These are phyloP conservation scores for Gilbertella persicaria DNA, from an alignment of 371 early-diverging fungal species.

Conservation along the genomic window DNA sequence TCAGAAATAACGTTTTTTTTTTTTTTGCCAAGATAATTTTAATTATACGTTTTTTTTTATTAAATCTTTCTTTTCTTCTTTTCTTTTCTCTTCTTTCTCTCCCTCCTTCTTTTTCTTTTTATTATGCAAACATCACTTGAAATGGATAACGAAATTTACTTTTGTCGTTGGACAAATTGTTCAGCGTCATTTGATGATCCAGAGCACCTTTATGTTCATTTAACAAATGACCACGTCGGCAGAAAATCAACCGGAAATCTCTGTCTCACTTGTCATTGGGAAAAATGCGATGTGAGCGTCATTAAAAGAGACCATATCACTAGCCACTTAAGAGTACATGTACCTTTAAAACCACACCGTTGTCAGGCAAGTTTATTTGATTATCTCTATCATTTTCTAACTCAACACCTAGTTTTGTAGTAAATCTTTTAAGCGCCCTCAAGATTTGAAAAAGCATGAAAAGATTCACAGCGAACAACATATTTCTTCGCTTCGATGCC, in stretches of 20 bases:
- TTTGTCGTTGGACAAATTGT: conserved; percentile 59
- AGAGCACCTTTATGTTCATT: conserved; percentile 81
- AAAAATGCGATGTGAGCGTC: conserved; percentile 71
- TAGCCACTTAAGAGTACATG: conserved; percentile 89
- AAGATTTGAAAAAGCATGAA: conserved; percentile 91
- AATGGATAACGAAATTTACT: conserved; percentile 16
- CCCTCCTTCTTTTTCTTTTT: background rate
- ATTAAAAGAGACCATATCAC: conserved; percentile 94
- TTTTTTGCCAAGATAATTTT: background rate
- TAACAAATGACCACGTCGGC: conserved; percentile 90
- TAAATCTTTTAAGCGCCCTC: conserved; percentile 87
- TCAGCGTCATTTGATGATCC: conserved; percentile 66
- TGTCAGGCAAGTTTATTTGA: conserved; percentile 57
- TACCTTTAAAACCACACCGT: conserved; percentile 86
- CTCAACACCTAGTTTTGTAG: conserved; percentile 55
- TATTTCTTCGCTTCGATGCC: conserved; percentile 17
- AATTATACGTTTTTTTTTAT: background rate
- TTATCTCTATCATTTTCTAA: background rate
- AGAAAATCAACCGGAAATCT: conserved; percentile 86
- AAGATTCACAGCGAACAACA: conserved; percentile 70
- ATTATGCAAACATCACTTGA: conserved; percentile 19
- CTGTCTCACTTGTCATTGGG: conserved; percentile 89
- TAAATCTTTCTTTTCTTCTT: background rate
- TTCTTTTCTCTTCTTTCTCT: background rate
- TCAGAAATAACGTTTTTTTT: background rate